These are phyloP conservation scores for Solanum lycopersicoides DNA, from an alignment of 257 asterid genomes.

Conservation along the genomic window DNA sequence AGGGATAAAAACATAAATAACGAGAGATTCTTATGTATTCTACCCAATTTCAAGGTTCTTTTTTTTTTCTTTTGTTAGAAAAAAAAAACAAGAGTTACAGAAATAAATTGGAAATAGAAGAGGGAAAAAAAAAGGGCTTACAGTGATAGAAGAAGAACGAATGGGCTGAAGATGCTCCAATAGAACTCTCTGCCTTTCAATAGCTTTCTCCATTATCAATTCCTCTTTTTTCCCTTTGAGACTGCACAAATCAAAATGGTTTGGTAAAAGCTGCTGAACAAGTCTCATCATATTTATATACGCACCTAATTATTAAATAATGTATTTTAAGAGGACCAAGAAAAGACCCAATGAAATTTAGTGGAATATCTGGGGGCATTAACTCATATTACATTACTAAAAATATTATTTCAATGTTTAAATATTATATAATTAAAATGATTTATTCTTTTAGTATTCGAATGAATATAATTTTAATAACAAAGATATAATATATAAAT, in stretches of 20 bases:
- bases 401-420: background rate
- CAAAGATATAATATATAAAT: too few species aligned
- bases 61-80: background rate
- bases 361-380: background rate
- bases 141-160: constrained; percentile 45
- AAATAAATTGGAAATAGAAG: background rate
- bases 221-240: background rate
- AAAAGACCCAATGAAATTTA: background rate
- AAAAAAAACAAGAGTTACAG: background rate
- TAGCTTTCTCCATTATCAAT: constrained; percentile 58
- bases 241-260: background rate
- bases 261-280: background rate
- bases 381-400: background rate
- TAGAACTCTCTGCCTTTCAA: constrained; percentile 51
- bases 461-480: background rate
- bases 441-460: background rate
- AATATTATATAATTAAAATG: background rate
- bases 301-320: background rate
- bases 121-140: constrained; percentile 17
- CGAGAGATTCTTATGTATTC: background rate
- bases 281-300: background rate
- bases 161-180: constrained; percentile 46
- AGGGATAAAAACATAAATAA: background rate
- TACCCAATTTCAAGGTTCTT: background rate
- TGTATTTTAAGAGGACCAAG: background rate